These are phyloP conservation scores for Nymphaea colorata DNA, from an alignment of 164 flowering plant species.

Conservation along the genomic window DNA sequence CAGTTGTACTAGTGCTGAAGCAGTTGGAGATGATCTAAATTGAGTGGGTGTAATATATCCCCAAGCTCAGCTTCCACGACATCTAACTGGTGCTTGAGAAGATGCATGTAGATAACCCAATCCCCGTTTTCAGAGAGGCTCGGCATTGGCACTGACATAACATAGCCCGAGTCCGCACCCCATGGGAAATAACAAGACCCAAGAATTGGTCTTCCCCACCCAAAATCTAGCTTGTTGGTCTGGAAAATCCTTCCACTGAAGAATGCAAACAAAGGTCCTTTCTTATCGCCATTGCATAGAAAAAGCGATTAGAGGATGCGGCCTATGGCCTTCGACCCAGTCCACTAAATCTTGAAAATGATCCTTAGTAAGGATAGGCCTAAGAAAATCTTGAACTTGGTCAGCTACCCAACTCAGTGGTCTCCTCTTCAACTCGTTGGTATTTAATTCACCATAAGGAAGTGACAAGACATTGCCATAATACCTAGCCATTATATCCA, in stretches of 20 bases:
- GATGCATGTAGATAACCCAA: constrained; percentile 40
- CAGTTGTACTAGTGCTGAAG: too few species aligned
- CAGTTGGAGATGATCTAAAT: too few species aligned
- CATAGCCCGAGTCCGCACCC: constrained; percentile 20
- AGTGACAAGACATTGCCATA: constrained; percentile 45
- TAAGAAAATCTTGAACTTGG: constrained; percentile 20
- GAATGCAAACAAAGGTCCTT: constrained; percentile 42
- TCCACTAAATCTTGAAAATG: constrained; percentile 47
- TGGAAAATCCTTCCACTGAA: constrained; percentile 47
- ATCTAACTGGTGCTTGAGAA: constrained; percentile 5
- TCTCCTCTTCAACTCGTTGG: constrained; percentile 15
- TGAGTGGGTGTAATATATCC: constrained; percentile 7
- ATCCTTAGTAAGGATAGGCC: constrained; percentile 19
- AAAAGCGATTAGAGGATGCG: constrained; percentile 23
- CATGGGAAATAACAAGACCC: constrained; percentile 27
- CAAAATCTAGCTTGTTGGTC: constrained; percentile 37
- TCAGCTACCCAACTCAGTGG: constrained; percentile 32
- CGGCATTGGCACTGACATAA: constrained; percentile 30
- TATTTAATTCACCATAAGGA: constrained; percentile 24
- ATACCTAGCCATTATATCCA: constrained; percentile 13
- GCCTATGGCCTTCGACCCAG: constrained; percentile 51
- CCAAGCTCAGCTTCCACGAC: constrained; percentile 7
- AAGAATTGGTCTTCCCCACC: constrained; percentile 40
- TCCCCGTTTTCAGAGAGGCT: constrained; percentile 14
- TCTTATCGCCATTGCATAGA: constrained; percentile 15